These are phyloP conservation scores for Arthrobotrys sinensis DNA, from an alignment of 2,329 filamentous ascomycete species.

Conservation along the genomic window DNA sequence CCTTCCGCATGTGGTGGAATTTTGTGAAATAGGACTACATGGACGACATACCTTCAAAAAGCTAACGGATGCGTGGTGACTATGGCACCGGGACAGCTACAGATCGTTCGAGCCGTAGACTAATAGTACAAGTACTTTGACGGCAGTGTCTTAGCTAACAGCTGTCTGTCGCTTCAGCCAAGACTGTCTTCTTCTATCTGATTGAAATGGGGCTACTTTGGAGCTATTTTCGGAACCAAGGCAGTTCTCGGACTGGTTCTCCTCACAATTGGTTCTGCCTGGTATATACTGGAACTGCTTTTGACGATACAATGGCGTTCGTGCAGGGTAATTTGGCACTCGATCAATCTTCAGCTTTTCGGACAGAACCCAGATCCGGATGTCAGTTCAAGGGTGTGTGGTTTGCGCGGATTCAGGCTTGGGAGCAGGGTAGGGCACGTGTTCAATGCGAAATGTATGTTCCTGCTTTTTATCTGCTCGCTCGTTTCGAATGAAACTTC, in stretches of 20 bases:
- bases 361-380: constrained; percentile 21
- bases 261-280: constrained; percentile 1
- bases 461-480: constrained; percentile 52
- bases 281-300: constrained; percentile 12
- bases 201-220: constrained; percentile 23
- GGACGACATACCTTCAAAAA: constrained; percentile 54
- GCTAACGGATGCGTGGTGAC: constrained; percentile 51
- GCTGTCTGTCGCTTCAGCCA: constrained; percentile 28
- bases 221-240: constrained; percentile 48
- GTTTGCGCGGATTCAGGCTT: constrained; percentile 28
- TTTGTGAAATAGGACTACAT: constrained; percentile 56
- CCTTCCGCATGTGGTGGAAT: constrained; percentile 55
- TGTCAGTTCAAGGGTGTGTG: constrained; percentile 25
- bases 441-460: constrained; percentile 58
- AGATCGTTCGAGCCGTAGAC: constrained; percentile 54
- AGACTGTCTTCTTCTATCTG: constrained; percentile 9
- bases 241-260: constrained; percentile 5
- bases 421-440: constrained; percentile 52
- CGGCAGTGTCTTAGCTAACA: constrained; percentile 43
- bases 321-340: constrained; percentile 19
- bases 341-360: constrained; percentile 30
- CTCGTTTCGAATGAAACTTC: constrained; percentile 33
- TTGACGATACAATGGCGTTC: constrained; percentile 16
- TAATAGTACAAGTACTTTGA: constrained; percentile 38
- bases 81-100: constrained; percentile 47